Conservation (phyloP, 2,329 filamentous ascomycete species). For the Amphichorda felina region DNA sequence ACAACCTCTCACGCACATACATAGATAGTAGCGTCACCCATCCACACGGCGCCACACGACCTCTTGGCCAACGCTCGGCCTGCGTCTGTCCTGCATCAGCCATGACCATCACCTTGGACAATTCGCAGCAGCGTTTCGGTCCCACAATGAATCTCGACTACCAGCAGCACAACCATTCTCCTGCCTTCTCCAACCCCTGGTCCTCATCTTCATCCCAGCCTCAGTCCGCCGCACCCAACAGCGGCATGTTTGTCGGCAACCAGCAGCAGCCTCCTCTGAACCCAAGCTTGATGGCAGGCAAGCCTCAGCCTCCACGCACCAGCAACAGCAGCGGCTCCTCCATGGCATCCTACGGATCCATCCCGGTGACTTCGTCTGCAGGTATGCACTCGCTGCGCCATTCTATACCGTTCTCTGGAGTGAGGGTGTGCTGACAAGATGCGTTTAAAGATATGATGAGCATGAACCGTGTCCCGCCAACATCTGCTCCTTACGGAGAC, state of each 20-base stretch:
- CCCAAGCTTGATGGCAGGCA: slow-evolving; percentile 37
- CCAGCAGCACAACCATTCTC: slow-evolving; percentile 25
- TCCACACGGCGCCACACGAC: neutral
- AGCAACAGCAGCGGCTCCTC: slow-evolving; percentile 44
- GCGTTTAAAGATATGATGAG: slow-evolving; percentile 42
- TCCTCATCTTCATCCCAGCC: slow-evolving; percentile 40
- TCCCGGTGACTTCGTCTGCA: slow-evolving; percentile 65
- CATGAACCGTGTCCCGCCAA: slow-evolving; percentile 46
- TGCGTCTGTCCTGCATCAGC: slow-evolving; percentile 14
- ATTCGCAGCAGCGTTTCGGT: slow-evolving; percentile 71
- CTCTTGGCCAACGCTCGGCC: slow-evolving; percentile 1
- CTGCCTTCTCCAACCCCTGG: slow-evolving; percentile 91
- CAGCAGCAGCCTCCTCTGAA: slow-evolving; percentile 30
- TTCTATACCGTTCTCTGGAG: slow-evolving; percentile 27
- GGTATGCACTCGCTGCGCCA: slow-evolving; percentile 36
- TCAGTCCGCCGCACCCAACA: slow-evolving; percentile 34
- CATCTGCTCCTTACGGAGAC: slow-evolving; percentile 58
- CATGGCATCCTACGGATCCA: slow-evolving; percentile 60
- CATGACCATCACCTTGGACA: slow-evolving; percentile 95
- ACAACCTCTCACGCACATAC: slow-evolving; percentile 12
- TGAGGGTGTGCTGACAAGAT: neutral
- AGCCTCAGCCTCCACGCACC: slow-evolving; percentile 37
- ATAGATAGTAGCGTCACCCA: neutral
- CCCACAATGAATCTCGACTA: slow-evolving; percentile 71
- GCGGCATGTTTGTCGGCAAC: slow-evolving; percentile 52